Percentiles rank a stretch among this genome's conserved stretches.
phyloP scores from a whole-genome alignment of 352 stramenopile genomes.

The Phytopythium sindhum region DNA sequence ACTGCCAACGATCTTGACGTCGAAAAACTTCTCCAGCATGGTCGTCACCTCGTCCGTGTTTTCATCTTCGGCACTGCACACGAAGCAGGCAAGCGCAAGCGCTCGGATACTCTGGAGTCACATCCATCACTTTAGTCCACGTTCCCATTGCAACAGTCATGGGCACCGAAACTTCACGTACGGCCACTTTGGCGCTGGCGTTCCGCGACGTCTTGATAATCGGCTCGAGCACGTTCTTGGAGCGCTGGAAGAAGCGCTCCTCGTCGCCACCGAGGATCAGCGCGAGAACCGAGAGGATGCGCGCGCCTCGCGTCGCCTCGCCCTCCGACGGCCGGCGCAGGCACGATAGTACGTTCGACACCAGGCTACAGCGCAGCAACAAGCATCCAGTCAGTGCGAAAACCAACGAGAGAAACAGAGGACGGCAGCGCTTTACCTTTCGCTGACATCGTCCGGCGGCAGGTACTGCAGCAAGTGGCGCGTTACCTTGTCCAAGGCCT shows the following conservation, averaged over 20 bases:
- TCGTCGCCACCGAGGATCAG: constrained; percentile 75
- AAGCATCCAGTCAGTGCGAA: background rate
- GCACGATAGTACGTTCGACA: constrained; percentile 63
- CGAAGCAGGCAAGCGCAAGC: constrained; percentile 70
- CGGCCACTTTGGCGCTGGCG: constrained; percentile 58
- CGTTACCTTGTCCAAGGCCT: constrained; percentile 65
- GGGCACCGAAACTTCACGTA: constrained; percentile 14
- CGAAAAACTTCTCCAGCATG: constrained; percentile 67
- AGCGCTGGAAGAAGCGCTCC: constrained; percentile 73
- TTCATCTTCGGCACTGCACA: constrained; percentile 77
- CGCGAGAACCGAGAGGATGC: constrained; percentile 69
- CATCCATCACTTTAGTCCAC: background rate
- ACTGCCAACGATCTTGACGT: constrained; percentile 53
- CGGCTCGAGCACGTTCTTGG: constrained; percentile 66
- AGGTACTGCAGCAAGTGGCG: constrained; percentile 65
- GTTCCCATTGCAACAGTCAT: background rate
- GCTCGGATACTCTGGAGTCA: constrained; percentile 52
- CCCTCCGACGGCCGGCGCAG: constrained; percentile 68
- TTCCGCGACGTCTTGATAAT: constrained; percentile 65
- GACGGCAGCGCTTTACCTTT: constrained; percentile 39
- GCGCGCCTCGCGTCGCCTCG: constrained; percentile 60
- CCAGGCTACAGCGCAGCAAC: constrained; percentile 37
- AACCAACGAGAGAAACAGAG: background rate
- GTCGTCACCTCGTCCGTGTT: constrained; percentile 63
- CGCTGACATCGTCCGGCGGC: constrained; percentile 56